Conservation (phyloP, 2,329 filamentous ascomycete species). For the Plectosphaerella sp. region DNA sequence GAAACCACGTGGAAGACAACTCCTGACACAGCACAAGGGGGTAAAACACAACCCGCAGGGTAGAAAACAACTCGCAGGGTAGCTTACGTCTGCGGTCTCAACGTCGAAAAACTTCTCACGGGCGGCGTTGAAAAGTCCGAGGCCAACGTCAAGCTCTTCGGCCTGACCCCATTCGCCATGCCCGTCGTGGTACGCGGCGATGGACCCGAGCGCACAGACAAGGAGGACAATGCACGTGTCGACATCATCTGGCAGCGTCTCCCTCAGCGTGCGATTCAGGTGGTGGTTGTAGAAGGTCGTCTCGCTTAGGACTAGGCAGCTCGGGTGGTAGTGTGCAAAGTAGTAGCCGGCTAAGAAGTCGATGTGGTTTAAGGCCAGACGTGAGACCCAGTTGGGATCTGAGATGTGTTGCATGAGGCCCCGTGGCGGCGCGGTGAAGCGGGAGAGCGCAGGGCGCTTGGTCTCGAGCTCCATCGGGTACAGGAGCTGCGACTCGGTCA, state of each 20-base stretch:
- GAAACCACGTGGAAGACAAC: too few relatives aligned
- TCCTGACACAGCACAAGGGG: too few relatives aligned
- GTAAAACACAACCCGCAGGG: too few relatives aligned
- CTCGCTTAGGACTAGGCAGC: conserved; percentile 2
- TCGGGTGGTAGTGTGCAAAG: conserved; percentile 5
- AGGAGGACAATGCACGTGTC: conserved; percentile 2
- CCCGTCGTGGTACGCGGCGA: conserved; percentile 3
- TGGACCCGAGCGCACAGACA: conserved; percentile 2
- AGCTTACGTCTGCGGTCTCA: conserved; percentile 1
- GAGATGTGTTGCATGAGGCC: background rate
- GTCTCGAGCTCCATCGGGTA: conserved; percentile 2
- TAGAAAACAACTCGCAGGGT: too few relatives aligned
- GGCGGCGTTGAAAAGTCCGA: conserved; percentile 4
- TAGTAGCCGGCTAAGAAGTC: conserved; percentile 1
- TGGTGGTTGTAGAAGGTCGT: conserved; percentile 1
- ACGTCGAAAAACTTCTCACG: conserved; percentile 2
- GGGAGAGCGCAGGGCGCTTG: background rate
- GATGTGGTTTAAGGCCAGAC: background rate
- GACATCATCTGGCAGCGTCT: background rate
- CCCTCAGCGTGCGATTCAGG: conserved; percentile 1
- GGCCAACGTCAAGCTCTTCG: background rate
- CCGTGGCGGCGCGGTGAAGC: background rate
- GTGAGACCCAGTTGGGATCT: background rate
- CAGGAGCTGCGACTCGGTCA: conserved; percentile 4
- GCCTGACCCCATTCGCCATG: conserved; percentile 1